phyloP scores from a whole-genome alignment of 192 early-diverging fungal species.

The Podila epicladia region DNA sequence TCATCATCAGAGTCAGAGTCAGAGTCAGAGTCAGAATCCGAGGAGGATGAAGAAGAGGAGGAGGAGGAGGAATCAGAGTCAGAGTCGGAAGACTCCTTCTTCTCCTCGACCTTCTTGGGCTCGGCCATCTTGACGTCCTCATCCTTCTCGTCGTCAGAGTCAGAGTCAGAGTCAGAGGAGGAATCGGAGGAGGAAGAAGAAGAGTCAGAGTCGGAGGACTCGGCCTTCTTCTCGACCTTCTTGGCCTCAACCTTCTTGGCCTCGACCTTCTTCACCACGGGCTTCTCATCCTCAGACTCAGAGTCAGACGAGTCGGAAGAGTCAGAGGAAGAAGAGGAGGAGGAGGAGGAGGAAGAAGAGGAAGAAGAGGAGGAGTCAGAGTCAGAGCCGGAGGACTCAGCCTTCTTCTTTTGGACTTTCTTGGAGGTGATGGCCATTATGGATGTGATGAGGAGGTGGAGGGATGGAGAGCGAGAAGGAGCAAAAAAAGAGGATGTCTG shows the following conservation, averaged over 20 bases:
- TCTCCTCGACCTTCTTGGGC: slow-evolving; percentile 20
- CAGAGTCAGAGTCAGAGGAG: slow-evolving; percentile 19
- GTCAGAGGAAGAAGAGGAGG: slow-evolving; percentile 19
- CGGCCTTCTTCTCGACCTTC: slow-evolving; percentile 15
- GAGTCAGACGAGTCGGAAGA: slow-evolving; percentile 51
- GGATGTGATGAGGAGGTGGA: slow-evolving; percentile 1
- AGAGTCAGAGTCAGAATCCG: slow-evolving; percentile 20
- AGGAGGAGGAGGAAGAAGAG: slow-evolving; percentile 51
- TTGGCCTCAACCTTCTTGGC: slow-evolving; percentile 1
- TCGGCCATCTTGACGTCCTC: slow-evolving; percentile 38
- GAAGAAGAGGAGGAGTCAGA: slow-evolving; percentile 44
- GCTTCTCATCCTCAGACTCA: slow-evolving; percentile 51
- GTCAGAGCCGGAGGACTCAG: slow-evolving; percentile 42
- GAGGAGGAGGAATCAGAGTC: slow-evolving; percentile 26
- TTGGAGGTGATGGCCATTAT: slow-evolving; percentile 36
- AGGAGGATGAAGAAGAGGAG: slow-evolving; percentile 8
- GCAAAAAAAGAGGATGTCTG: slow-evolving; percentile 11
- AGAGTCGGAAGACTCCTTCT: slow-evolving; percentile 24
- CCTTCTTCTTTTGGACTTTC: slow-evolving; percentile 66
- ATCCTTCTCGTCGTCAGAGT: slow-evolving; percentile 53
- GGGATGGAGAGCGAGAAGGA: slow-evolving; percentile 15
- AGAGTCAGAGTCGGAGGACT: slow-evolving; percentile 39
- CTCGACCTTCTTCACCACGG: slow-evolving; percentile 31
- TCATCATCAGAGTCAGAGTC: slow-evolving; percentile 57
- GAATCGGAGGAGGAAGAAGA: slow-evolving; percentile 24